Evolutionary conservation across 805 yeast species (phyloP).

Genomic region (Metschnikowia vanudenii): DNA sequence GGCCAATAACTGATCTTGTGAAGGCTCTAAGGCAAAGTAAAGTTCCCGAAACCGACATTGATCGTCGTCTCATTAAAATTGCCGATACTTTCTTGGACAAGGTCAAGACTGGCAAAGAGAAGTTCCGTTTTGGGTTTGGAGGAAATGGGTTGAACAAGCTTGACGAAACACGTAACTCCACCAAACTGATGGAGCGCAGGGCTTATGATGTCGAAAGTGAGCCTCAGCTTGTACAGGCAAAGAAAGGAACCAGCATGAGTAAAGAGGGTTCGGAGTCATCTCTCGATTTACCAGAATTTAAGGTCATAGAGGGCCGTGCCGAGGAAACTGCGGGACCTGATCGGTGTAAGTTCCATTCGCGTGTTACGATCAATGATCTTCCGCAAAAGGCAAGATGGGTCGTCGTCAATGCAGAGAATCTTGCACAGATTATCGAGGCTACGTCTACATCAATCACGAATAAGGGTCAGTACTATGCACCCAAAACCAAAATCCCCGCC

Average conservation of each 20-base stretch:
- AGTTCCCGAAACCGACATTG: constrained; percentile 43
- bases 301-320: constrained; percentile 50
- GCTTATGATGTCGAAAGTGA: constrained; percentile 40
- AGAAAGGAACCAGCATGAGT: not conserved
- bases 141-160: constrained; percentile 87
- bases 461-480: constrained; percentile 68
- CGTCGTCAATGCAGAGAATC: constrained; percentile 65
- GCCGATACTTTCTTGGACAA: constrained; percentile 57
- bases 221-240: not conserved
- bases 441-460: constrained; percentile 77
- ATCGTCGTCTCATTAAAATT: constrained; percentile 48
- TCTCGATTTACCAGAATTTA: constrained; percentile 41
- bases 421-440: constrained; percentile 62
- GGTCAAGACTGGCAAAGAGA: constrained; percentile 63
- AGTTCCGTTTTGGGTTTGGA: constrained; percentile 77
- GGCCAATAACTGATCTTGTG: constrained; percentile 65
- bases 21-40: constrained; percentile 64
- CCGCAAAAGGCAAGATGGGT: constrained; percentile 81
- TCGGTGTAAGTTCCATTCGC: constrained; percentile 56
- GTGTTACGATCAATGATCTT: constrained; percentile 75
- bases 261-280: not conserved
- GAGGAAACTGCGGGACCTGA: constrained; percentile 59
- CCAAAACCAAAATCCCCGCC: constrained; percentile 42
- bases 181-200: constrained; percentile 48
- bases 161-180: constrained; percentile 57